phyloP scores from a whole-genome alignment of 768 basidiomycete genomes.

The Peribolospora kevripleyi region DNA sequence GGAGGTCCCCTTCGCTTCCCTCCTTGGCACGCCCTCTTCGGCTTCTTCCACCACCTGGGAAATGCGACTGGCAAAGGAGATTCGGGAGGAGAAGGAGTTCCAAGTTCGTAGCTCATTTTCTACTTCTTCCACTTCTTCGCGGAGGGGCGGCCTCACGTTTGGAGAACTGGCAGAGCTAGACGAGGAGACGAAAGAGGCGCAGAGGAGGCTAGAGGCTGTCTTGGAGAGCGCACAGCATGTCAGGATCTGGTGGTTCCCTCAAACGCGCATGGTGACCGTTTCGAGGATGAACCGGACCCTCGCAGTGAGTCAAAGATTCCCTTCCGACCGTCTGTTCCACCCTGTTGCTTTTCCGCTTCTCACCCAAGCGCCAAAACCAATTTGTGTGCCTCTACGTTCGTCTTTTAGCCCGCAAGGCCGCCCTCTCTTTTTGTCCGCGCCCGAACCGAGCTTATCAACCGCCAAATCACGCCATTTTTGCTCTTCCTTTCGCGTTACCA shows the following conservation, averaged over 20 bases:
- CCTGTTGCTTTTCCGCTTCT: too few relatives aligned
- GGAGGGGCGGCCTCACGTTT: too few relatives aligned
- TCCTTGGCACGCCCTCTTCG: conserved; percentile 28
- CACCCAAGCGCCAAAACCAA: too few relatives aligned
- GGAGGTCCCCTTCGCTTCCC: conserved; percentile 30
- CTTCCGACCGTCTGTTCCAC: background rate
- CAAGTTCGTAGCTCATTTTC: conserved; percentile 6
- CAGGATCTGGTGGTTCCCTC: conserved; percentile 89
- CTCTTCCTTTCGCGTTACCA: conserved; percentile 52
- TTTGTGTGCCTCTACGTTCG: too few relatives aligned
- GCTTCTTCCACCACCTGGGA: conserved; percentile 32
- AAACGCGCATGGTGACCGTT: conserved; percentile 42
- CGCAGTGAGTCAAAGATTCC: conserved; percentile 32
- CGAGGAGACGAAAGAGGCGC: conserved; percentile 4
- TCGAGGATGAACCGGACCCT: conserved; percentile 48
- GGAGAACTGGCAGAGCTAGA: background rate
- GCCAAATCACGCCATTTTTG: conserved; percentile 14
- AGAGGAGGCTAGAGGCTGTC: conserved; percentile 7
- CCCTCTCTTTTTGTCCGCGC: too few relatives aligned
- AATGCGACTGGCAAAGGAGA: conserved; percentile 6
- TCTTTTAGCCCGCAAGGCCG: too few relatives aligned
- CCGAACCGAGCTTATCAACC: too few relatives aligned
- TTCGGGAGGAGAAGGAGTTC: conserved; percentile 7
- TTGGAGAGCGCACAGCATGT: conserved; percentile 51
- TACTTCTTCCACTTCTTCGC: conserved; percentile 8